Percentiles rank a stretch among this genome's conserved stretches.
Conservation (phyloP, 83 land plant species). For the Diphasiastrum complanatum region DNA sequence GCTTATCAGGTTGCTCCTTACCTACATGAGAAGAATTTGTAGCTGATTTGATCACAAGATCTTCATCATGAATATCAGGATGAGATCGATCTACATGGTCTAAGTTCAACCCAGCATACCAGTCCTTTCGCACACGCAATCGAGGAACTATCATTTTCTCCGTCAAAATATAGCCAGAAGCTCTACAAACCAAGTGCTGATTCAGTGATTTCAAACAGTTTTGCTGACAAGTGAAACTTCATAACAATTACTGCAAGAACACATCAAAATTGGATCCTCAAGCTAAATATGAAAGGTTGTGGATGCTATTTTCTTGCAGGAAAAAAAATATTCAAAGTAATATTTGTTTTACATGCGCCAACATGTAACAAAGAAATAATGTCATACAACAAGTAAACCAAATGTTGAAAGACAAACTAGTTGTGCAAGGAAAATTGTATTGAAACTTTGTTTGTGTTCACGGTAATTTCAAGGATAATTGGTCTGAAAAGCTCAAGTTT, state of each 20-base stretch:
- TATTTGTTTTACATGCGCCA: too few species aligned
- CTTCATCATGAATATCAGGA: constrained; percentile 94
- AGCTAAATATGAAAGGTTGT: too few species aligned
- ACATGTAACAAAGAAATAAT: too few species aligned
- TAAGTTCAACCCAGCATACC: constrained; percentile 82
- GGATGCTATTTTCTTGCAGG: too few species aligned
- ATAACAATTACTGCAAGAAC: neutral
- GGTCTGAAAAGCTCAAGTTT: too few species aligned
- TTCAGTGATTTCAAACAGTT: neutral
- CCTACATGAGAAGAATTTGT: neutral
- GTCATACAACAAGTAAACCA: too few species aligned
- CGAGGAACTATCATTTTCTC: constrained; percentile 83
- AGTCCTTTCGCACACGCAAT: constrained; percentile 69
- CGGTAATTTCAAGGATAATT: too few species aligned
- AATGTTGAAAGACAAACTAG: too few species aligned
- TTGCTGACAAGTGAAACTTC: neutral
- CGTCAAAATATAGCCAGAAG: constrained; percentile 73
- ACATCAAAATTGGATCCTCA: too few species aligned
- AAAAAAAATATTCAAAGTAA: too few species aligned
- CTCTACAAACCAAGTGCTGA: constrained; percentile 37
- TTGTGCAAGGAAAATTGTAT: too few species aligned
- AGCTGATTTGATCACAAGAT: constrained; percentile 20
- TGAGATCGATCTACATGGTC: constrained; percentile 90
- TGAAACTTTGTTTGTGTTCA: too few species aligned
- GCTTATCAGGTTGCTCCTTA: constrained; percentile 30